Evolutionary conservation across 305 asterid species (phyloP), one percentile per base, ranked within the genome.

Genomic region (Salvia sclarea): DNA sequence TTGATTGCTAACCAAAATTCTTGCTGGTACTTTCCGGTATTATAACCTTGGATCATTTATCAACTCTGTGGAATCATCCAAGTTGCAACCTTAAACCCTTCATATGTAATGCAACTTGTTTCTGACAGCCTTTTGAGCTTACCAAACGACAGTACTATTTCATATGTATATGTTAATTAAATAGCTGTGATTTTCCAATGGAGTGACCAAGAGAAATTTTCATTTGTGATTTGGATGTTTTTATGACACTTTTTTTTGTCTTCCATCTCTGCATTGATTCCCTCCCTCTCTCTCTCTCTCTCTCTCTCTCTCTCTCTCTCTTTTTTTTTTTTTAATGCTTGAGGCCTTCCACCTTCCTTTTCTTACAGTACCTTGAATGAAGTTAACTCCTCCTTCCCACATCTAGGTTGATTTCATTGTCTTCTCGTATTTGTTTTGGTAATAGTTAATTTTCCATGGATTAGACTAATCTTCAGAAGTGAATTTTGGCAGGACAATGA

Each of bases 401-500:
- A 21, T 21, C 44, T 13, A 14, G 55, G 60, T 31, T 52, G 60
- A 8, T 41, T 30, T 20, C 14, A 43, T 65, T 17, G 22, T 47
- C 37, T 48, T 37, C 20, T 48, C 64, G 69, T 61, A 31, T 50
- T 40, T 41, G 13, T 14, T 33, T 54, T 43, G 65, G 45, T 6
- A 60, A 10, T 33, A 10, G 3, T 4, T 73, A 17, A 18, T 14
- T 56, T 21, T 25, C 21, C 11, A 37, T 68, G 50, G 61, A 59
- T 56, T 63, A 12, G 54, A 41, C 67, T 45, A 25, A 18, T 66
- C 21, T 69, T 33, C 38, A 20, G 75, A 50, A 53, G 7, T 71
- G 61, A 35, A 24, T 76, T 77, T 74, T 82, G 70, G 80, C 97
- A 94, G 99, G 95, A 81, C 31, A 61, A 76, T 57, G 98, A 88